phyloP scores from a whole-genome alignment of 176 grass and related monocot genomes.

The Juncus inflexus region DNA sequence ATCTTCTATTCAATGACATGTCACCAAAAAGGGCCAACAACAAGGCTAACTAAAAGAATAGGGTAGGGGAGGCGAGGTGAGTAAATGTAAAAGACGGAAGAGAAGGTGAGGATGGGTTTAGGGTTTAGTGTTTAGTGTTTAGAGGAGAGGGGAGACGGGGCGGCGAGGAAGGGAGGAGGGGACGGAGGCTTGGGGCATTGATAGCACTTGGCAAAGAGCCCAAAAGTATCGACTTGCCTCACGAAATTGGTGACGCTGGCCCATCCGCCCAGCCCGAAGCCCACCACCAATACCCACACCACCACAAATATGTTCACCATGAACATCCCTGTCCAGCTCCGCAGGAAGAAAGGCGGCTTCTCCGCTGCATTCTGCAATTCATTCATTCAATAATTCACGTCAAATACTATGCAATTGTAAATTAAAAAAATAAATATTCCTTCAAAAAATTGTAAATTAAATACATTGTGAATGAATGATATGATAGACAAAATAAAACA shows the following conservation, averaged over 20 bases:
- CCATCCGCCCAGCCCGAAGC: slow-evolving; percentile 31
- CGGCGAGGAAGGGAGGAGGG: slow-evolving; percentile 2
- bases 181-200: slow-evolving; percentile 25
- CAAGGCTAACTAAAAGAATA: slow-evolving; percentile 22
- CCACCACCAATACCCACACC: slow-evolving; percentile 27
- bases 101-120: not conserved
- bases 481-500: slow-evolving; percentile 10
- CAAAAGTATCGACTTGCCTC: slow-evolving; percentile 28
- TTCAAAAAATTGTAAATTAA: too few relatives aligned
- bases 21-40: slow-evolving; percentile 13
- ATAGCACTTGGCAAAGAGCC: slow-evolving; percentile 35
- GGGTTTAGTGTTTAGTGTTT: not conserved
- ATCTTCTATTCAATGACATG: slow-evolving; percentile 6
- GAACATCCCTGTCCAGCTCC: slow-evolving; percentile 32
- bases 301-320: slow-evolving; percentile 23
- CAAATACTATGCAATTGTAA: not conserved
- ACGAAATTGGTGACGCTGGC: slow-evolving; percentile 33
- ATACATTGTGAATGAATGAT: too few relatives aligned
- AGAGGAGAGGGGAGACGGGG: too few relatives aligned
- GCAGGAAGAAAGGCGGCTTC: slow-evolving; percentile 30
- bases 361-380: slow-evolving; percentile 30
- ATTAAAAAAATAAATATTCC: too few relatives aligned
- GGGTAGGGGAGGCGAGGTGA: not conserved
- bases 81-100: not conserved
- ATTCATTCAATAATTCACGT: slow-evolving; percentile 9